Conservation (phyloP, 768 basidiomycete genomes). For the Russula earlei region DNA sequence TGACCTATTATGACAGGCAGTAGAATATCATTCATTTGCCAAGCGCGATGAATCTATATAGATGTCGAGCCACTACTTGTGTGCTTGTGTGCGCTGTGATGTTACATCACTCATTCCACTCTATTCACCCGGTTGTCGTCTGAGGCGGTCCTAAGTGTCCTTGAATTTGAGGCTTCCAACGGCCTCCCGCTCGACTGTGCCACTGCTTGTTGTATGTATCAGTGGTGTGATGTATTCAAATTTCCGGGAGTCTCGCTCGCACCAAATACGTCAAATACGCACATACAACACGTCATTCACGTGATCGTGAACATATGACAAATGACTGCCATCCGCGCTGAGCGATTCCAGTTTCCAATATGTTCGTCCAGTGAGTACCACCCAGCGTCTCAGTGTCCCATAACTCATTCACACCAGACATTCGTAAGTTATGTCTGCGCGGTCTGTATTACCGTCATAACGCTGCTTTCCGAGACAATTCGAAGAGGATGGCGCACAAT, state of each 20-base stretch:
- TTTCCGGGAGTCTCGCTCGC: constrained; percentile 77
- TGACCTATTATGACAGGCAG: not conserved
- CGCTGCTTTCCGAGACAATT: too few relatives aligned
- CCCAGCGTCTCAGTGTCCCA: too few relatives aligned
- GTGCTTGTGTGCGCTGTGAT: not conserved
- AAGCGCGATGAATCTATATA: not conserved
- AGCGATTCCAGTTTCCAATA: too few relatives aligned
- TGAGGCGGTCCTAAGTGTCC: not conserved
- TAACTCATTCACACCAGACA: too few relatives aligned
- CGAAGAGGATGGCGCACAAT: too few relatives aligned
- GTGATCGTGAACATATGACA: too few relatives aligned
- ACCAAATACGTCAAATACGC: too few relatives aligned
- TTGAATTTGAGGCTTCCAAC: not conserved
- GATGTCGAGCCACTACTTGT: not conserved
- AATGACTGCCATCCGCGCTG: too few relatives aligned
- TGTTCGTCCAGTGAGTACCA: too few relatives aligned
- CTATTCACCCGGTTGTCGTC: not conserved
- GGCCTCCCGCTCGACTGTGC: not conserved
- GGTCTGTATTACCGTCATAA: too few relatives aligned
- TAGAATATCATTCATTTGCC: not conserved
- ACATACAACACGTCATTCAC: too few relatives aligned
- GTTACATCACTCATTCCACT: not conserved
- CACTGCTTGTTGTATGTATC: not conserved
- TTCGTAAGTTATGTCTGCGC: too few relatives aligned
- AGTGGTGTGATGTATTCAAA: constrained; percentile 46